Evolutionary conservation across 306 rosid species (phyloP), one percentile per base, ranked within the genome.

Genomic region (Gleditsia sinensis): DNA sequence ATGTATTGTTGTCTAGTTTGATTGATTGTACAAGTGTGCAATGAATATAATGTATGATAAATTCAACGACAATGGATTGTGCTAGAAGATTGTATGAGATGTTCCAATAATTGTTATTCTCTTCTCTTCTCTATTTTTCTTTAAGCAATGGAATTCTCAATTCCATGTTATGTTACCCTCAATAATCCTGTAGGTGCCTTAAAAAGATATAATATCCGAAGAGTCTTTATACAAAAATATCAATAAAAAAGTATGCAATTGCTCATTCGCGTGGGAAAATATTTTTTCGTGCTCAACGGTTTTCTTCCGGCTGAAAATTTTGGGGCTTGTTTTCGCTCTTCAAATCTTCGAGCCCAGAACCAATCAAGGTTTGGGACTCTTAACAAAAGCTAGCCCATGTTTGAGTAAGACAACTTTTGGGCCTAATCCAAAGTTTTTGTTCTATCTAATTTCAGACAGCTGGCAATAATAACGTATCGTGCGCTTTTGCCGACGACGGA

Each of bases 121-220:
- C 6, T 48, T 36, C 50, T 39, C 17, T 70, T 61, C 3, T 9
- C 2, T 9, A 37, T 27, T 59, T 68, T 53, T 58, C 36, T 51
- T 27, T 45, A 23, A 49, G 3, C 11, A 9, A 7, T 51, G 21
- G 23, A 34, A 33, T 57, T 37, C 56, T 48, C 5, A 77, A 59
- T 58, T 72, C 54, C 49, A 28, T 58, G 58, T 72, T 68, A 64
- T 71, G 66, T 64, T 70, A 54, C 71, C 20, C 71, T 57, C 23
- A 20, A 59, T 20, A 24, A 67, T 77, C 69, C 56, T 19, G 33
- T 66, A 9, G 72, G 69, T 77, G 73, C 68, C 45, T 72, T 63
- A 25, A 42, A 51, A 1, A 20, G 84, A 77, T 77, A 55, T 60
- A 69, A 53, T 34, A 24, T 16, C 72, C 21, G 14, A 53, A 46